Conservation (phyloP, 2,329 filamentous ascomycete genomes). For the Akanthomyces lecanii region DNA sequence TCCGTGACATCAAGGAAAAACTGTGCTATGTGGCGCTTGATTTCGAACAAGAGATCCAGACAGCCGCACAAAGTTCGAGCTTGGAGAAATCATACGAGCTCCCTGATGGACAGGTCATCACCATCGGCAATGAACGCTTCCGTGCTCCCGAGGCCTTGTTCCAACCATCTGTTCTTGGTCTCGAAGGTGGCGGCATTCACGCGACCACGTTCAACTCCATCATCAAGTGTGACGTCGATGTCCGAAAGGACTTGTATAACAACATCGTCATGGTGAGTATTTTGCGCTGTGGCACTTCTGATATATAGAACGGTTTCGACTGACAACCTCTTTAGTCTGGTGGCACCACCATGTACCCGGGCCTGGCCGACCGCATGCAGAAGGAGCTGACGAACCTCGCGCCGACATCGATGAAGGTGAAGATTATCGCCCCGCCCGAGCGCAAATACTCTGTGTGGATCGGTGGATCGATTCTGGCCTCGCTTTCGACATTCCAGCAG, state of each 20-base stretch:
- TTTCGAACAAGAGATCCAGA: constrained; percentile 99
- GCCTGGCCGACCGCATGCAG: constrained; percentile 99
- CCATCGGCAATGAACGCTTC: constrained; percentile 99
- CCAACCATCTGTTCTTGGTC: constrained; percentile 97
- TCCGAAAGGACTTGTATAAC: constrained; percentile 99
- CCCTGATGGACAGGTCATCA: constrained; percentile 99
- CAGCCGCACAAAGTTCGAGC: constrained; percentile 95
- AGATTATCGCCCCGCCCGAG: constrained; percentile 99
- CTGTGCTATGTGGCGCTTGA: constrained; percentile 99
- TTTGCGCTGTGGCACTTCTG: too few relatives aligned
- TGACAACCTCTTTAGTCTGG: constrained; percentile 64
- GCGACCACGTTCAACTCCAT: constrained; percentile 99
- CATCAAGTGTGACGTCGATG: constrained; percentile 99
- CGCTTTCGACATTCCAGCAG: constrained; percentile 99
- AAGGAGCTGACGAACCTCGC: constrained; percentile 99
- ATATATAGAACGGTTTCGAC: not conserved
- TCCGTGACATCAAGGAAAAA: constrained; percentile 99
- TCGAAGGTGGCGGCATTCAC: constrained; percentile 98
- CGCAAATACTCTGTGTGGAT: constrained; percentile 99
- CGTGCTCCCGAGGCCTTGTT: constrained; percentile 99
- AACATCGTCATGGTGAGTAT: constrained; percentile 98
- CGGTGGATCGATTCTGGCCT: constrained; percentile 99
- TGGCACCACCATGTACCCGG: constrained; percentile 99
- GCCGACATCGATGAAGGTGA: constrained; percentile 99
- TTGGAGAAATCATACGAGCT: constrained; percentile 99